These are phyloP conservation scores for Haplosporangium sp. DNA, from an alignment of 371 early-diverging fungal genomes.

Conservation along the genomic window DNA sequence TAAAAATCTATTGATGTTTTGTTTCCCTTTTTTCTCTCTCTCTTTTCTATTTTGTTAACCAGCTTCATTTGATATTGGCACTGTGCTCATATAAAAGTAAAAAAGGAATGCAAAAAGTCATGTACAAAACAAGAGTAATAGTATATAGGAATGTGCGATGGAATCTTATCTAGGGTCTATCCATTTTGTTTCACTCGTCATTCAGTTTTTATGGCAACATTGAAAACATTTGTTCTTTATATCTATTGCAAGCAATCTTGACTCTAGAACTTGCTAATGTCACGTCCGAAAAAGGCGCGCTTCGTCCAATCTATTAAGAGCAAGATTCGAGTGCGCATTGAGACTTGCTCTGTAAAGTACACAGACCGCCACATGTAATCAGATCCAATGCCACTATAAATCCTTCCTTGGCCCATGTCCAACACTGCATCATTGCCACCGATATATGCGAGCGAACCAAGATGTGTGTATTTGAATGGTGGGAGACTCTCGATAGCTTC, in stretches of 20 bases:
- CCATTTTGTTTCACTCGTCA: constrained; percentile 9
- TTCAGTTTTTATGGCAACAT: not conserved
- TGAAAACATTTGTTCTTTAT: not conserved
- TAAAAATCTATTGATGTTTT: no score
- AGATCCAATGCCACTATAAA: constrained; percentile 71
- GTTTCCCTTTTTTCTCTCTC: no score
- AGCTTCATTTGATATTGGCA: not conserved
- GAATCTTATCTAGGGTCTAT: not conserved
- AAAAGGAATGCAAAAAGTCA: not conserved
- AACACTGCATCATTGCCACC: constrained; percentile 79
- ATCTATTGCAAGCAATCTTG: not conserved
- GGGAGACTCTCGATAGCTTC: constrained; percentile 41
- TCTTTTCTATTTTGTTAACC: not conserved
- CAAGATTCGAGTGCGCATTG: constrained; percentile 67
- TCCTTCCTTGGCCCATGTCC: constrained; percentile 69
- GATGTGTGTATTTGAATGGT: constrained; percentile 79
- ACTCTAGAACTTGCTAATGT: constrained; percentile 65
- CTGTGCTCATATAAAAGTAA: not conserved
- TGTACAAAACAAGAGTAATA: not conserved
- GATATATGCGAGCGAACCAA: constrained; percentile 86
- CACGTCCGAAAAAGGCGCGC: constrained; percentile 71
- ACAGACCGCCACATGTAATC: constrained; percentile 77
- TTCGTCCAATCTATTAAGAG: constrained; percentile 74
- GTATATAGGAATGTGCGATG: not conserved
- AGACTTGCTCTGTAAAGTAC: constrained; percentile 72